Evolutionary conservation across 192 early-diverging fungal genomes (phyloP), one percentile per base, ranked within the genome.

Genomic region (Backusella tarrabulga): DNA sequence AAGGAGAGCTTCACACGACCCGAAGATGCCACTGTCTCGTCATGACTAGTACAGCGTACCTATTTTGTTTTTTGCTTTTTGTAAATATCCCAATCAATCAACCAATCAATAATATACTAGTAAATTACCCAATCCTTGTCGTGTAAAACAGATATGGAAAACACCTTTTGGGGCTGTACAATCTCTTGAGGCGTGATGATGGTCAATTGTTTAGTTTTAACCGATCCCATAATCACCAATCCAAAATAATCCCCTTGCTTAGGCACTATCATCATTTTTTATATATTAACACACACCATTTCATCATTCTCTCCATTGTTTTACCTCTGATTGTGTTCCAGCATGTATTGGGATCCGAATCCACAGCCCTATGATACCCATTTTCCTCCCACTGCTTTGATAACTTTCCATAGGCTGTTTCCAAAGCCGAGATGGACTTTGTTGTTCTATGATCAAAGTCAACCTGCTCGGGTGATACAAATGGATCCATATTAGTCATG

Each of bases 361-460:
- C 88, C 1, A 90, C 88, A 26, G 87, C 88, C 19, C 81, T 79
- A 50, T 85, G 79, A 75, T 84, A 90, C 23, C 84, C 78, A 76
- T 80, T 76, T 19, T 81, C 66, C 32, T 77, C 71, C 83, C 84
- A 88, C 29, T 85, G 81, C 3, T 78, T 76, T 11, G 88, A 74
- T 29, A 68, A 41, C 34, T 85, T 67, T 21, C 56, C 68, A 67
- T 87, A 89, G 17, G 75, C 72, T 41, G 46, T 41, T 67, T 87
- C 86, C 32, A 84, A 79, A 50, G 85, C 77, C 32, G 81, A 77
- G 34, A 80, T 81, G 29, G 85, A 71, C 69, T 83, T 76, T 0
- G 77, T 72, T 26, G 74, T 75, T 73, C 86, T 81, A 63, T 83
- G 76, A 32, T 68, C 71, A 68, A 77, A 79, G 12, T 12, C 42